phyloP scores from a whole-genome alignment of 441 rosid genomes.

The Capsella rubella region DNA sequence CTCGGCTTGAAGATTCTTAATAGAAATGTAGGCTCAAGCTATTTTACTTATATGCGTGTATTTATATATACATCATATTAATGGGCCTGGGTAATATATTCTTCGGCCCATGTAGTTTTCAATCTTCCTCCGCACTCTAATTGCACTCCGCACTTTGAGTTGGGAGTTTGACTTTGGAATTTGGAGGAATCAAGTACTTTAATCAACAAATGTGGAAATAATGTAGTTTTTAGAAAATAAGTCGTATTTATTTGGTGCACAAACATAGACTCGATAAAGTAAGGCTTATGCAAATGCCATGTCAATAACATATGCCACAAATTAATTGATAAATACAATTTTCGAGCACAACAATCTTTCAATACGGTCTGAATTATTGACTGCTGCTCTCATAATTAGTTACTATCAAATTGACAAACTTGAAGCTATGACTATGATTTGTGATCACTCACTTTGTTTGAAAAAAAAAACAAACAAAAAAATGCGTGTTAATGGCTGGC shows the following conservation, averaged over 20 bases:
- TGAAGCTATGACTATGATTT: neutral
- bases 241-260: too few relatives aligned
- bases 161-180: too few relatives aligned
- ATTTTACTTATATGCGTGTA: neutral
- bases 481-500: neutral
- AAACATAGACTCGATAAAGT: too few relatives aligned
- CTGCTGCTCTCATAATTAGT: neutral
- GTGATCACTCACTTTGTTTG: neutral
- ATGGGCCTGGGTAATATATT: constrained; percentile 20
- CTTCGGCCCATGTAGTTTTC: neutral
- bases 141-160: too few relatives aligned
- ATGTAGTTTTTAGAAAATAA: too few relatives aligned
- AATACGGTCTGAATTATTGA: neutral
- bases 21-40: neutral
- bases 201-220: too few relatives aligned
- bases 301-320: too few relatives aligned
- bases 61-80: neutral
- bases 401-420: neutral
- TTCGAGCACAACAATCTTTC: neutral
- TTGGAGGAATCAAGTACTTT: too few relatives aligned
- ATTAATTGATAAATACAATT: too few relatives aligned
- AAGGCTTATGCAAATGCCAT: too few relatives aligned
- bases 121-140: too few relatives aligned
- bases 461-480: neutral
- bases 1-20: neutral